Evolutionary conservation across 768 basidiomycete genomes (phyloP).

Genomic region (Amanita thiersii): DNA sequence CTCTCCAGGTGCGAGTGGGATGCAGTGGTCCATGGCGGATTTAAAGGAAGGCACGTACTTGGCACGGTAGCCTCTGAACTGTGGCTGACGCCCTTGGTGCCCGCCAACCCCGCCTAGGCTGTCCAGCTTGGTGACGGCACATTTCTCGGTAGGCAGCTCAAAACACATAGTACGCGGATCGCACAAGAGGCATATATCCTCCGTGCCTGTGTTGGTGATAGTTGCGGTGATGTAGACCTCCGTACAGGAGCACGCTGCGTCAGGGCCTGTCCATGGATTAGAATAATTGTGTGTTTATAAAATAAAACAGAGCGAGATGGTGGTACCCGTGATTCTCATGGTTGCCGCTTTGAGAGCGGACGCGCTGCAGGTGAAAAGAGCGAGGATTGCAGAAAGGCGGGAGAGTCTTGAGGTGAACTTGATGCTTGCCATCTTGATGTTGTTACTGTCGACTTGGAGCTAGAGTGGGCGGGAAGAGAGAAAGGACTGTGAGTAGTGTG

Average conservation of each 20-base stretch:
- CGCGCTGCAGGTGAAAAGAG: background rate
- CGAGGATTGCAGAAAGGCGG: background rate
- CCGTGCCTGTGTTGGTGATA: slow-evolving; percentile 37
- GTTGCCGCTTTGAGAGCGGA: background rate
- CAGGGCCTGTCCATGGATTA: slow-evolving; percentile 18
- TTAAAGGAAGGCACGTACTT: slow-evolving; percentile 31
- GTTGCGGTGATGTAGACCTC: slow-evolving; percentile 31
- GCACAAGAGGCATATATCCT: slow-evolving; percentile 38
- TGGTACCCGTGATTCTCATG: slow-evolving; percentile 1
- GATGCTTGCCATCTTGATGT: no score
- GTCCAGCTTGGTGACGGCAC: slow-evolving; percentile 19
- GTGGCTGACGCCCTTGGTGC: slow-evolving; percentile 22
- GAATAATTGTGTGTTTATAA: background rate
- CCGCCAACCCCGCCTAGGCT: no score
- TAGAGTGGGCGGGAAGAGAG: no score
- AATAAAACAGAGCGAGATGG: background rate
- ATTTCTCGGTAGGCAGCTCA: slow-evolving; percentile 33
- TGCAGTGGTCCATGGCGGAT: slow-evolving; percentile 23
- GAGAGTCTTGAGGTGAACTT: no score
- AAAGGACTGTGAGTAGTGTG: no score
- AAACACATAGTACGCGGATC: slow-evolving; percentile 33
- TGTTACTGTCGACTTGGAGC: no score
- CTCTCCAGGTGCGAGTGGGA: slow-evolving; percentile 30
- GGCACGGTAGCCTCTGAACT: slow-evolving; percentile 35
- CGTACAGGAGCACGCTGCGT: slow-evolving; percentile 24